Evolutionary conservation across 495 filamentous ascomycete species (phyloP), one percentile per base, ranked within the genome.

Genomic region (Apiosordaria backusii): DNA sequence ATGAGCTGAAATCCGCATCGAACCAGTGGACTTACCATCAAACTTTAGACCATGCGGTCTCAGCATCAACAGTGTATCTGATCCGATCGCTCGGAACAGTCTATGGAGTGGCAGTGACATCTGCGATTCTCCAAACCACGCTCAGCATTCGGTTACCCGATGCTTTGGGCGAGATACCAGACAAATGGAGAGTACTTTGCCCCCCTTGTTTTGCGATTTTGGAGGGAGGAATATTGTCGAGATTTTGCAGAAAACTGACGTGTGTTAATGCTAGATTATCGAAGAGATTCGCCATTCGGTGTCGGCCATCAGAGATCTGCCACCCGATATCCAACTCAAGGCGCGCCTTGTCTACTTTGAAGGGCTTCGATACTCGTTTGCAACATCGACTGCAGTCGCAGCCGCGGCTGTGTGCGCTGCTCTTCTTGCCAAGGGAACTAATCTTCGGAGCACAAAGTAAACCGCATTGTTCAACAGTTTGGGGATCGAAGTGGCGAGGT

Each of bases 41-140:
- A 26, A 16, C 1, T 4, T 4, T 65, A 88, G 87, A 88, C 62
- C 86, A 89, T 64, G 87, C 87, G 13, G 86, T 89, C 10, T 87
- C 85, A 0, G 81, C 87, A 1, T 89, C 87, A 7, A 88, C 84
- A 2, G 82, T 85, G 7, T 88, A 88, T 68, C 80, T 89, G 40
- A 83, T 88, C 60, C 85, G 86, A 40, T 88, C 85, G 4, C 78
- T 89, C 7, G 87, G 86, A 10, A 85, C 81, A 0, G 87, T 89
- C 26, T 88, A 85, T 78, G 87, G 86, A 15, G 87, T 89, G 1
- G 85, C 87, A 0, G 78, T 88, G 18, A 86, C 85, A 0, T 87
- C 85, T 9, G 81, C 86, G 0, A 86, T 89, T 45, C 80, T 88
- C 26, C 87, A 89, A 77, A 89, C 87, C 62, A 84, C 86, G 71